Conservation (phyloP, 208 protist species). For the Strigomonas culicis region DNA sequence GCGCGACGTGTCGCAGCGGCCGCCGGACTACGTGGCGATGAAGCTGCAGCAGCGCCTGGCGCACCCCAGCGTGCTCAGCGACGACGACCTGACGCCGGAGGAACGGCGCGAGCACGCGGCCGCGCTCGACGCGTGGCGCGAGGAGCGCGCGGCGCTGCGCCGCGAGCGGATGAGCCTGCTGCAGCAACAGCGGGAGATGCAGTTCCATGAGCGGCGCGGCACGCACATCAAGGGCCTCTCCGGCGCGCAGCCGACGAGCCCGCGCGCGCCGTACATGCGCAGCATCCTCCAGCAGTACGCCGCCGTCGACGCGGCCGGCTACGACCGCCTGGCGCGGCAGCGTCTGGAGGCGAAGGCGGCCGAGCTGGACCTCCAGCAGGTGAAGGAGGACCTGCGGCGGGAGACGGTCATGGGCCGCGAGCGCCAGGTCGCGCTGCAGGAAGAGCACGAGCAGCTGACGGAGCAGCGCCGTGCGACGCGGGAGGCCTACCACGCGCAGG, state of each 20-base stretch:
- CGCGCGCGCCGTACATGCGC: slow-evolving; percentile 25
- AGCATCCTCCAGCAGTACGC: slow-evolving; percentile 13
- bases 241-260: slow-evolving; percentile 21
- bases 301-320: slow-evolving; percentile 28
- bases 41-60: slow-evolving; percentile 17
- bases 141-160: slow-evolving; percentile 43
- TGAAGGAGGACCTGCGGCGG: not conserved
- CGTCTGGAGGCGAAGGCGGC: slow-evolving; percentile 38
- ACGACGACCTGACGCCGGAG: slow-evolving; percentile 27
- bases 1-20: slow-evolving; percentile 14
- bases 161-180: slow-evolving; percentile 24
- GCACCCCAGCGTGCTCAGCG: slow-evolving; percentile 31
- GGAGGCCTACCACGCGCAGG: slow-evolving; percentile 10
- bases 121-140: slow-evolving; percentile 40
- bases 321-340: slow-evolving; percentile 32
- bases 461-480: not conserved
- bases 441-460: not conserved
- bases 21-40: slow-evolving; percentile 18
- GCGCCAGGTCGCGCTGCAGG: slow-evolving; percentile 9
- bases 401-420: slow-evolving; percentile 15
- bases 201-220: slow-evolving; percentile 48
- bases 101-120: slow-evolving; percentile 22
- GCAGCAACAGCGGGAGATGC: slow-evolving; percentile 36
- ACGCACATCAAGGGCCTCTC: slow-evolving; percentile 67
- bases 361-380: slow-evolving; percentile 22